Base-by-base conservation (phyloP, 371 early-diverging fungal genomes). In the Rhizopus microsporus region DNA sequence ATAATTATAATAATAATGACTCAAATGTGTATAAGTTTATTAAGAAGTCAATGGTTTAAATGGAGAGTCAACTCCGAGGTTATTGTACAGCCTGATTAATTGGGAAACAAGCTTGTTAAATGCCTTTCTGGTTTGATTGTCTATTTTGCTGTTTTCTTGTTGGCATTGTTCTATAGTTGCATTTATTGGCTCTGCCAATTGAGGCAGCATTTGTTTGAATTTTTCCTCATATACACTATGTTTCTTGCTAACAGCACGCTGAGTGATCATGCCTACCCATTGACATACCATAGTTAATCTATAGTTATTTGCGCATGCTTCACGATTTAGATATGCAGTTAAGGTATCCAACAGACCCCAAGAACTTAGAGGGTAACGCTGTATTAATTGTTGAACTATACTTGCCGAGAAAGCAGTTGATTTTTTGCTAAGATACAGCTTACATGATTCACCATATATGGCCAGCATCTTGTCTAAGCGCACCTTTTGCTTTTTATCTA, bases 361-460 rank as follows among this genome's bases (percentile, higher is more conserved):
- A 55, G 84, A 85, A 37, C 81, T 71, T 32, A 80, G 72, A 13
- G 87, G 88, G 62, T 85, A 86, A 52, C 86, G 80, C 33, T 81
- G 79, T 30, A 83, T 72, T 39, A 88, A 73, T 32, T 85, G 78
- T 29, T 81, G 69, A 68, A 90, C 85, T 63, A 91, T 74, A 60
- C 75, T 80, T 30, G 86, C 74, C 54, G 81, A 80, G 62, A 90
- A 59, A 57, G 81, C 81, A 43, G 88, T 82, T 39, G 86, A 81
- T 68, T 88, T 88, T 63, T 82, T 81, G 37, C 82, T 79, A 81
- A 91, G 77, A 62, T 85, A 91, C 56, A 86, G 79, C 35, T 68
- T 68, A 54, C 87, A 66, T 9, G 88, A 78, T 3, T 63, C 73
- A 49, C 63, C 74, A 58, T 87, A 85, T 33, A 88, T 59, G 4